phyloP scores from a whole-genome alignment of 2,329 filamentous ascomycete genomes.

The Exophiala viscosa region DNA sequence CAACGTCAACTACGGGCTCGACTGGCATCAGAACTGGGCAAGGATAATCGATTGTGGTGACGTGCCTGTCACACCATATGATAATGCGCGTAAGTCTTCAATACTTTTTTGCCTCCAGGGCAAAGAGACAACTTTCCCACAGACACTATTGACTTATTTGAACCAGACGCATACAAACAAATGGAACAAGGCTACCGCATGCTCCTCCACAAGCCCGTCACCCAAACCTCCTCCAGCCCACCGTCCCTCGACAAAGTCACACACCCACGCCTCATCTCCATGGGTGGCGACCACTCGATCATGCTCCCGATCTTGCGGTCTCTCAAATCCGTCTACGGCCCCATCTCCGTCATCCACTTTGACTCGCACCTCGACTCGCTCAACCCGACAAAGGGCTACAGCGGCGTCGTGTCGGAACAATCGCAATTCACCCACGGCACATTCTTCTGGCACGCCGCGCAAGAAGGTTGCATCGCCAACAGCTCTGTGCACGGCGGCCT shows the following conservation, averaged over 20 bases:
- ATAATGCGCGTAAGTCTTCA: too few species aligned
- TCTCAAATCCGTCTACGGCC: constrained; percentile 59
- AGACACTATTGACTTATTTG: too few species aligned
- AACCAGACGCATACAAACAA: constrained; percentile 72
- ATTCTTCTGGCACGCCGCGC: constrained; percentile 84
- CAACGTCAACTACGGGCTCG: constrained; percentile 75
- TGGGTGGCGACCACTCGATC: constrained; percentile 67
- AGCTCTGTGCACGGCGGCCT: constrained; percentile 77
- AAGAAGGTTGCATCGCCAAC: constrained; percentile 74
- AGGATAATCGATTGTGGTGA: constrained; percentile 83
- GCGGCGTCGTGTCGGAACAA: too few species aligned
- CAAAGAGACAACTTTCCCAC: too few species aligned
- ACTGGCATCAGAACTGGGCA: constrained; percentile 77
- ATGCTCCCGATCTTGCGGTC: constrained; percentile 66
- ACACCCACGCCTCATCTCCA: constrained; percentile 73
- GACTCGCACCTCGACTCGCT: constrained; percentile 76
- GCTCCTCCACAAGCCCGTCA: background rate
- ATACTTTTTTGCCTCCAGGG: too few species aligned
- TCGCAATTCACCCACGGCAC: constrained; percentile 78
- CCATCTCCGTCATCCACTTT: constrained; percentile 69
- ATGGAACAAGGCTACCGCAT: constrained; percentile 67
- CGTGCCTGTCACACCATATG: constrained; percentile 74
- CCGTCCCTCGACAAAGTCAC: constrained; percentile 45
- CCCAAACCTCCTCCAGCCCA: background rate
- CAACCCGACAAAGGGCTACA: too few species aligned